Conservation (phyloP, 495 filamentous ascomycete species). For the Penicillium coffeae region DNA sequence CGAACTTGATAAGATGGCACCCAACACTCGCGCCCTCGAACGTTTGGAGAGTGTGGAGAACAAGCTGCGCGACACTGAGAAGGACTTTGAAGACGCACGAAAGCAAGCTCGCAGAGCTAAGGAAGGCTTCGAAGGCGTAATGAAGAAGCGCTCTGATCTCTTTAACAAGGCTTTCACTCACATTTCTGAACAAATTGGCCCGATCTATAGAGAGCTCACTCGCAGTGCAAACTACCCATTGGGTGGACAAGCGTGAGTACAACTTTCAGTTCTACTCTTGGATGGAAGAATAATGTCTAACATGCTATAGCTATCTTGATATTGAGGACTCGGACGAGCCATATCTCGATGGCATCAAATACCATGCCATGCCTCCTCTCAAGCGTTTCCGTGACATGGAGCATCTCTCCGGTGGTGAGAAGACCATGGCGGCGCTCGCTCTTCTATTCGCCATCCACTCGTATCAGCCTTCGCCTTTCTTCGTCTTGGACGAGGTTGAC, state of each 20-base stretch:
- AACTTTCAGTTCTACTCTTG: background rate
- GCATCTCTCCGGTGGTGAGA: slow-evolving; percentile 93
- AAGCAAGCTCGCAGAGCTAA: slow-evolving; percentile 67
- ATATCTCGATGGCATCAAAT: slow-evolving; percentile 91
- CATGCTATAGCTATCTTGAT: slow-evolving; percentile 65
- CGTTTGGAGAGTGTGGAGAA: slow-evolving; percentile 82
- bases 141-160: slow-evolving; percentile 77
- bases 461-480: slow-evolving; percentile 93
- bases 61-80: slow-evolving; percentile 78
- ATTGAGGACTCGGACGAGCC: slow-evolving; percentile 88
- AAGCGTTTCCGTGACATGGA: slow-evolving; percentile 99
- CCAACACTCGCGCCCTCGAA: slow-evolving; percentile 93
- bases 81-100: slow-evolving; percentile 82
- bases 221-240: slow-evolving; percentile 77
- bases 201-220: slow-evolving; percentile 93
- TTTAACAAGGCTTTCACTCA: slow-evolving; percentile 95
- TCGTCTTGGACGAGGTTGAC: slow-evolving; percentile 97
- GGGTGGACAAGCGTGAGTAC: slow-evolving; percentile 76
- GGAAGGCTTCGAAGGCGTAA: slow-evolving; percentile 76
- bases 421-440: slow-evolving; percentile 96
- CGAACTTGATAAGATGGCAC: slow-evolving; percentile 88
- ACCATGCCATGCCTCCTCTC: slow-evolving; percentile 96
- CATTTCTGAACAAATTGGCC: slow-evolving; percentile 89
- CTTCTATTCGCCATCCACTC: slow-evolving; percentile 94
- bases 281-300: background rate